phyloP scores from a whole-genome alignment of 441 rosid species.

The Biscutella laevigata region DNA sequence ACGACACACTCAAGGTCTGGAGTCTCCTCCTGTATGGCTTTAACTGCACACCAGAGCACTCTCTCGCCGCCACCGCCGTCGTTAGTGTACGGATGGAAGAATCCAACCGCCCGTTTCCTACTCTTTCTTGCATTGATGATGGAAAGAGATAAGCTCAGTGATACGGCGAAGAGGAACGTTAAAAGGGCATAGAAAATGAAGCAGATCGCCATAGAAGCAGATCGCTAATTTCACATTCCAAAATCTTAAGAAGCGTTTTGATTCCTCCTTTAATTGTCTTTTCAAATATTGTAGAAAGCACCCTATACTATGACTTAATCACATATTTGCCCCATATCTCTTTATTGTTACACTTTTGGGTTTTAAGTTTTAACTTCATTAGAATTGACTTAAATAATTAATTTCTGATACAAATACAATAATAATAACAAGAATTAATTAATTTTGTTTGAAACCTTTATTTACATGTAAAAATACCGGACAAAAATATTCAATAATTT shows the following conservation, averaged over 20 bases:
- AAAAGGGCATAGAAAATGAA: constrained; percentile 29
- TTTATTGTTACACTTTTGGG: constrained; percentile 23
- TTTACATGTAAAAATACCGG: constrained; percentile 6
- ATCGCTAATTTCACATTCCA: too few species aligned
- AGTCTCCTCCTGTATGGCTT: constrained; percentile 70
- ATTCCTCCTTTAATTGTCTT: constrained; percentile 7
- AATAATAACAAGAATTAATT: not conserved
- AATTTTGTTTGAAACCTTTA: not conserved
- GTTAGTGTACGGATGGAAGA: constrained; percentile 92
- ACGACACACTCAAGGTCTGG: constrained; percentile 59
- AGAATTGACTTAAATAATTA: too few species aligned
- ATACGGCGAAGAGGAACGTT: constrained; percentile 27
- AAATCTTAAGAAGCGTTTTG: too few species aligned
- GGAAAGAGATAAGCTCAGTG: constrained; percentile 29
- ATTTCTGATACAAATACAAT: not conserved
- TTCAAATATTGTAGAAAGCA: constrained; percentile 5
- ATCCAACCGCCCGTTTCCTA: constrained; percentile 51
- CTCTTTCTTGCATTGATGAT: constrained; percentile 34
- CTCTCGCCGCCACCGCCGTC: constrained; percentile 98
- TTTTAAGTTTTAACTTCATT: too few species aligned
- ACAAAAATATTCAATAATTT: constrained; percentile 4
- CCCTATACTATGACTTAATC: not conserved
- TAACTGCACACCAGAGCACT: constrained; percentile 94
- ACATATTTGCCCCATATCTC: not conserved
- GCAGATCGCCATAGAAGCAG: constrained; percentile 33